Evolutionary conservation across 169 alveolate species (phyloP).

Genomic region (Ichthyophthirius multifiliis): DNA sequence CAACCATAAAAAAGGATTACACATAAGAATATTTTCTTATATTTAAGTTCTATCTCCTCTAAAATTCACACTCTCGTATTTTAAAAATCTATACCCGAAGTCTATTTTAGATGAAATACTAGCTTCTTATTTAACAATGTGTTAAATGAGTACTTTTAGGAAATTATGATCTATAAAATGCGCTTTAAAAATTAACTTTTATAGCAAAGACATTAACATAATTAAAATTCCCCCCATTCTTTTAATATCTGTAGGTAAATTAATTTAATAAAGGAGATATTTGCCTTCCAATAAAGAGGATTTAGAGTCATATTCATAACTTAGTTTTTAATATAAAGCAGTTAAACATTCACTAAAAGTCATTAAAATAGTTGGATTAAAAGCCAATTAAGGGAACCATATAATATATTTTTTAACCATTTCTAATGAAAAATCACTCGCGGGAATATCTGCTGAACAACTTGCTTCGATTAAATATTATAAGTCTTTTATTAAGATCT

Average conservation of each 20-base stretch:
- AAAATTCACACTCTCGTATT: constrained; percentile 21
- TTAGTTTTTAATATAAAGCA: constrained; percentile 13
- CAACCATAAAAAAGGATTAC: constrained; percentile 41
- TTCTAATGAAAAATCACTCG: constrained; percentile 17
- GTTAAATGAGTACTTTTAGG: constrained; percentile 23
- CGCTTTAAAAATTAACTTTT: constrained; percentile 22
- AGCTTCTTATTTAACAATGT: constrained; percentile 28
- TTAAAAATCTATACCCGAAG: constrained; percentile 36
- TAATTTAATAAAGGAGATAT: neutral
- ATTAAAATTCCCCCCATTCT: neutral
- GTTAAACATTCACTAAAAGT: constrained; percentile 18
- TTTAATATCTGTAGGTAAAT: constrained; percentile 30
- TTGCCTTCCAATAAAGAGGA: constrained; percentile 1
- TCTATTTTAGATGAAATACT: constrained; percentile 18
- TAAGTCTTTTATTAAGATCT: neutral
- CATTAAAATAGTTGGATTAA: constrained; percentile 19
- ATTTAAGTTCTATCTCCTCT: constrained; percentile 33
- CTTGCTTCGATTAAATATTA: neutral
- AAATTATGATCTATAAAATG: constrained; percentile 40
- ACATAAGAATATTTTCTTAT: constrained; percentile 24
- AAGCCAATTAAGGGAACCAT: constrained; percentile 23
- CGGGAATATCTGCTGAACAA: constrained; percentile 11
- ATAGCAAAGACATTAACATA: constrained; percentile 8
- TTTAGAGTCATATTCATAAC: constrained; percentile 38
- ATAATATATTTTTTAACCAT: constrained; percentile 9